phyloP scores from a whole-genome alignment of 331 rosid genomes.

The Phaseolus coccineus region DNA sequence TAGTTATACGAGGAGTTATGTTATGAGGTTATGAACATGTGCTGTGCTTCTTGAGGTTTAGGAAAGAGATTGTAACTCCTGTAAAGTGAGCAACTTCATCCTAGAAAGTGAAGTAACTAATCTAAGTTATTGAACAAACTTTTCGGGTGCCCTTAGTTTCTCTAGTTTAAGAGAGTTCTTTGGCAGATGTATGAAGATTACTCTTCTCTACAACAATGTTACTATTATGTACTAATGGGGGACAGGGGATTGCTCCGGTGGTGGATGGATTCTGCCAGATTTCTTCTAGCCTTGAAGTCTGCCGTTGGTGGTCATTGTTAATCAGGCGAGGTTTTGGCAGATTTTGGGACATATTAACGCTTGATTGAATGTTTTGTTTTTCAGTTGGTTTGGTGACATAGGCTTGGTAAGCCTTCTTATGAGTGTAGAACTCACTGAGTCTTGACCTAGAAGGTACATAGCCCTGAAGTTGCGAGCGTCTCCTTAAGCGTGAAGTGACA shows the following conservation, averaged over 20 bases:
- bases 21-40: background rate
- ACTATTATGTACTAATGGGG: too few species aligned
- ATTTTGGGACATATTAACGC: too few species aligned
- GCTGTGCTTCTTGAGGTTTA: background rate
- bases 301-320: too few species aligned
- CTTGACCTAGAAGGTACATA: too few species aligned
- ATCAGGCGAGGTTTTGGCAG: too few species aligned
- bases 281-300: background rate
- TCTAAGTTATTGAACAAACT: background rate
- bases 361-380: too few species aligned
- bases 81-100: background rate
- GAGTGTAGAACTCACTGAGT: too few species aligned
- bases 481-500: background rate
- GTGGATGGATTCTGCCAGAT: background rate
- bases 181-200: background rate
- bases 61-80: background rate
- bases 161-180: background rate
- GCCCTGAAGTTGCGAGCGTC: background rate
- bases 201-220: background rate
- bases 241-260: background rate
- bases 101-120: background rate
- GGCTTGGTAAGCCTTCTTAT: too few species aligned
- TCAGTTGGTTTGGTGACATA: too few species aligned
- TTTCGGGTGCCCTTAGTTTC: background rate
- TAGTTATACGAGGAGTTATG: background rate